Evolutionary conservation across 345 rosid species (phyloP), one percentile per base, ranked within the genome.

Genomic region (Carallia pectinifolia): DNA sequence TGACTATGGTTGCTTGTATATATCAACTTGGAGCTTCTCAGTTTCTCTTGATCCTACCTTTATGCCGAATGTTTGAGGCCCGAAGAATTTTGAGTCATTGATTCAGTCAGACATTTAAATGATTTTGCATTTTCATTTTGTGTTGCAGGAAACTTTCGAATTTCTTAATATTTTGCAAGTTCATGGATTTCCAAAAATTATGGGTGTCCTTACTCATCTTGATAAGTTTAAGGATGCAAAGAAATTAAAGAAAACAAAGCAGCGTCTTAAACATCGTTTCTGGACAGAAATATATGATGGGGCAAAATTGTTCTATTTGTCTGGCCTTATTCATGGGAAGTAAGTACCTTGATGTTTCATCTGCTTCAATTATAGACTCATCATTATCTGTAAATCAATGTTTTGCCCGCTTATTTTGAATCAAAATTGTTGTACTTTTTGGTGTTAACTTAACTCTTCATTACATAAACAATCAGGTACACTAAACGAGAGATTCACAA

Each of bases 201-300:
- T 94, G 93, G 99, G 99, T 68, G 97, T 95, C 67, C 96, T 95
- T 68, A 92, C 99, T 52, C 97, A 92, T 78, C 97, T 95, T 65
- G 99, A 95, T 76, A 85, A 89, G 79, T 95, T 95, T 78, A 87
- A 84, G 76, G 97, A 95, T 77, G 90, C 83, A 55, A 95, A 90
- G 83, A 95, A 90, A 80, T 85, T 92, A 68, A 92, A 74, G 84
- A 92, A 90, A 81, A 92, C 93, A 59, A 92, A 95, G 71, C 88
- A 89, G 73, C 87, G 86, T 58, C 99, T 92, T 58, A 95, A 92
- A 85, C 93, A 91, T 76, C 99, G 97, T 58, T 95, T 92, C 76
- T 90, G 97, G 99, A 89, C 97, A 5, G 99, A 95, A 83, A 92
- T 85, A 67, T 87, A 83, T 74, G 79, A 75, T 66, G 99, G 99